Percentiles rank a stretch among this genome's conserved stretches.
phyloP scores from a whole-genome alignment of 306 rosid genomes.

The Lablab purpureus region DNA sequence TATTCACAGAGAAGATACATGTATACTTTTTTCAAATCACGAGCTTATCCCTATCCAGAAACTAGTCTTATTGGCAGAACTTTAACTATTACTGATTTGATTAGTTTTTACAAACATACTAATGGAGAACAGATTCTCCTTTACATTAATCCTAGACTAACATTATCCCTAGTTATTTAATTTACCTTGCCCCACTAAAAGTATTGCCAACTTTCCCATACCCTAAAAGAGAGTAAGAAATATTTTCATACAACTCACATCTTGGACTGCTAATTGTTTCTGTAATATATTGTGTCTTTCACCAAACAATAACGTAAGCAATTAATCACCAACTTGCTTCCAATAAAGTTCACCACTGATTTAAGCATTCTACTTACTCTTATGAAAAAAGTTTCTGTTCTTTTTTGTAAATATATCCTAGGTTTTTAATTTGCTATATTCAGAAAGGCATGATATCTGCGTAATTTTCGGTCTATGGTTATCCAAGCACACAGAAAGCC shows the following conservation, averaged over 20 bases:
- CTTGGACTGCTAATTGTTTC: background rate
- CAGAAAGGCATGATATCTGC: conserved; percentile 19
- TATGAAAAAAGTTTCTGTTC: background rate
- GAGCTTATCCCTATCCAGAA: no score
- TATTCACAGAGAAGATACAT: background rate
- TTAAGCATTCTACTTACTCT: background rate
- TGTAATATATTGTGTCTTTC: background rate
- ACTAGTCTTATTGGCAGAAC: no score
- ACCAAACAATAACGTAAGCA: background rate
- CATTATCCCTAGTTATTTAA: background rate
- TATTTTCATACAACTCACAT: background rate
- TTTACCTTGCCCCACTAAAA: background rate
- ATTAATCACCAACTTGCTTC: background rate
- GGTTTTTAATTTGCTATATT: background rate
- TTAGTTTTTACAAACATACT: no score
- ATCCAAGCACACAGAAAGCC: conserved; percentile 13
- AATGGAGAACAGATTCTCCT: no score
- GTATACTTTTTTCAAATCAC: background rate
- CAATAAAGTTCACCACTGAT: background rate
- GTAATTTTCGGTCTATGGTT: conserved; percentile 42
- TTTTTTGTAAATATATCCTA: background rate
- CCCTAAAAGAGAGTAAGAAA: background rate
- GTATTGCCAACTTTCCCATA: background rate
- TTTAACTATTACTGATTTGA: no score
- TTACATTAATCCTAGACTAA: no score